A percentile compares a stretch with the other conserved stretches of the same genome.
These are phyloP conservation scores for Geopyxis carbonaria DNA, from an alignment of 495 filamentous ascomycete species.

Conservation along the genomic window DNA sequence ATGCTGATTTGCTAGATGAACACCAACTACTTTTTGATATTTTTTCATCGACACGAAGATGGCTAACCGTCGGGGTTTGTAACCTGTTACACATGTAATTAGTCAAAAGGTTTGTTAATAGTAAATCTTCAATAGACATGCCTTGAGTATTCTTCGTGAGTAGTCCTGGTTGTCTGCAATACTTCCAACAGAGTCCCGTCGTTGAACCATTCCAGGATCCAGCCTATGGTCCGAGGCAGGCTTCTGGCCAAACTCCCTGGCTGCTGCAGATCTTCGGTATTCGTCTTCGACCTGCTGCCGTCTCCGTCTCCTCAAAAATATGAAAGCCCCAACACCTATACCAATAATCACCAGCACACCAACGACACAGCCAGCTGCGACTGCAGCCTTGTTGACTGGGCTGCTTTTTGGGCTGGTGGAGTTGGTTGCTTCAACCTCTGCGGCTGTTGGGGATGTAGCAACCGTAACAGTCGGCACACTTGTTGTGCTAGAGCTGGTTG, in stretches of 20 bases:
- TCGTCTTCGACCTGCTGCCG: conserved; percentile 62
- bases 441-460: conserved; percentile 1
- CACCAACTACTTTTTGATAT: no score
- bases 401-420: conserved; percentile 12
- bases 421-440: conserved; percentile 8
- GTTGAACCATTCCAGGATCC: conserved; percentile 72
- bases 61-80: conserved; percentile 22
- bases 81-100: conserved; percentile 15
- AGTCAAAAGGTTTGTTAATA: neutral
- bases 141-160: conserved; percentile 86
- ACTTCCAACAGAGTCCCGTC: conserved; percentile 86
- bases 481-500: conserved; percentile 7
- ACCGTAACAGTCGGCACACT: conserved; percentile 18
- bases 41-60: no score
- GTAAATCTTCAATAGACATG: conserved; percentile 24
- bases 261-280: conserved; percentile 54
- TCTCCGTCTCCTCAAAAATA: conserved; percentile 58
- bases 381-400: conserved; percentile 49
- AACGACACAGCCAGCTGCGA: conserved; percentile 78
- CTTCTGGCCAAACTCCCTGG: conserved; percentile 50
- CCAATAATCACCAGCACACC: conserved; percentile 54
- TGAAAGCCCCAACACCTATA: conserved; percentile 48
- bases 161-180: conserved; percentile 98
- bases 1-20: no score
- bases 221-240: conserved; percentile 52